Evolutionary conservation across 257 asterid genomes (phyloP), one percentile per base, ranked within the genome.

Genomic region (Plantago major): DNA sequence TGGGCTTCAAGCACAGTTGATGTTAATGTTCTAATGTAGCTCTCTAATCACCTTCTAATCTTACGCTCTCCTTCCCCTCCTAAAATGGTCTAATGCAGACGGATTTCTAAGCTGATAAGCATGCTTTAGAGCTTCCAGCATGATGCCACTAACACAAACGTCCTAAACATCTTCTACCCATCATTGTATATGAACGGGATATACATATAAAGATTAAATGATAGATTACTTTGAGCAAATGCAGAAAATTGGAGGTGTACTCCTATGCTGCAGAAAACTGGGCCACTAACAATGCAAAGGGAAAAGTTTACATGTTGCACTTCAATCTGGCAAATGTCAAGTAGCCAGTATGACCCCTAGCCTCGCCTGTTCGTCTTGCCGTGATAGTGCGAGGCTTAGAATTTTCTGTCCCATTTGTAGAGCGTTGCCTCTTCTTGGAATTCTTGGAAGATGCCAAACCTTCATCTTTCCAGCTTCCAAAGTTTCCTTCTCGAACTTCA

Each of bases 281-380:
- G 11, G 61, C 44, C 30, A 42, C 7, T 10, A 58, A 33, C 58
- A 15, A 51, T 40, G 10, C 9, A 18, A 15, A 5, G 16, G 19
- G 59, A 46, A 42, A 49, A 9, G 60, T 59, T 72, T 71, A 84
- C 48, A 61, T 28, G 18, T 51, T 28, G 74, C 96, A 84, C 42
- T 73, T 72, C 57, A 87, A 90, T 74, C 96, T 78, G 0, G 97
- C 99, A 73, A 92, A 92, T 47, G 99, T 92, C 84, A 92, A 78
- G 60, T 84, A 92, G 58, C 99, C 97, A 0, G 99, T 86, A 37
- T 92, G 99, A 58, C 99, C 99, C 74, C 91, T 84, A 37, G 88
- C 76, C 65, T 87, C 99, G 9, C 91, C 79, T n/a, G 66, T 75
- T 52, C 86, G 87, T 70, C 79, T 81, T n/a, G 91, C 92, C 81